These are phyloP conservation scores for Vaccinium darrowii DNA, from an alignment of 148 eudicot species.

Conservation along the genomic window DNA sequence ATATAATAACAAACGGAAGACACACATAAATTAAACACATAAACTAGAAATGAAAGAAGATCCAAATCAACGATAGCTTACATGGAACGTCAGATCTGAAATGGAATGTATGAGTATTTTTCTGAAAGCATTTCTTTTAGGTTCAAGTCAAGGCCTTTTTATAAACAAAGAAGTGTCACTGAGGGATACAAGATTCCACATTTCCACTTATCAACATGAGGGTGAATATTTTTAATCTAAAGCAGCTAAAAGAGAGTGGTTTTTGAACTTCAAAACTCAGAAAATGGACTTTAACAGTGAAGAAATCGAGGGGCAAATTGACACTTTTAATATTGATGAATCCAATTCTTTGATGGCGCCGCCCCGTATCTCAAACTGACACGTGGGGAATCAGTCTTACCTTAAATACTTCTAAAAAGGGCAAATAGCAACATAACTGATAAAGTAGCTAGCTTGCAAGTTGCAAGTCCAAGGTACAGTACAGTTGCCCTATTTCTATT, in stretches of 20 bases:
- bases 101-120: not conserved
- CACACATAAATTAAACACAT: not conserved
- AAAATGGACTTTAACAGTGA: constrained; percentile 14
- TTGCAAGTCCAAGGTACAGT: not conserved
- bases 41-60: not conserved
- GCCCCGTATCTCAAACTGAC: constrained; percentile 46
- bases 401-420: constrained; percentile 30
- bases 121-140: constrained; percentile 1
- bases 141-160: constrained; percentile 13
- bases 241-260: constrained; percentile 7
- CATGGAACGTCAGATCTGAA: constrained; percentile 2
- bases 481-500: not conserved
- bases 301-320: constrained; percentile 17
- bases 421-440: constrained; percentile 7
- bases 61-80: not conserved
- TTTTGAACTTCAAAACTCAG: not conserved
- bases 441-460: constrained; percentile 14
- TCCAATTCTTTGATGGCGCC: constrained; percentile 28
- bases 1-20: not conserved
- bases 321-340: not conserved
- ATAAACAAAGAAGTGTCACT: constrained; percentile 3
- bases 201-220: not conserved
- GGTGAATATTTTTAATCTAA: not conserved
- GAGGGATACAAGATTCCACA: not conserved
- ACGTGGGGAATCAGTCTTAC: constrained; percentile 35